Evolutionary conservation across 306 rosid species (phyloP), one percentile per base, ranked within the genome.

Genomic region (Prunus salicina): DNA sequence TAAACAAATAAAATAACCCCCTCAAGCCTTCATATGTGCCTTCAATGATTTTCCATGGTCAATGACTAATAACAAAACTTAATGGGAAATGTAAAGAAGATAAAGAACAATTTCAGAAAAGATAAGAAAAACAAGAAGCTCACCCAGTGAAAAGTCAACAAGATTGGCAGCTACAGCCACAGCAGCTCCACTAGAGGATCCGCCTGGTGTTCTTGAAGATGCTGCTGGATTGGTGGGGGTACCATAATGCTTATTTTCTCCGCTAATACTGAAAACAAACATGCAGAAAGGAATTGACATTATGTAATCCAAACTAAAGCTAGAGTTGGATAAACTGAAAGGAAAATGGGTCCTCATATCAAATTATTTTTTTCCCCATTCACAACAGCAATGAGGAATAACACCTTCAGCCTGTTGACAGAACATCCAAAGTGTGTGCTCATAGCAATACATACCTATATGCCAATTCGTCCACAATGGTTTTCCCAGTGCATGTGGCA

Each of bases 151-250:
- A 79, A 96, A 96, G 84, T 91, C 97, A 66, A 83, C 97, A 45
- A 96, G 86, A 83, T 86, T 79, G 51, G 97, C 94, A 52, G 98
- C 98, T 79, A 96, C 98, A 66, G 97, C 96, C 25, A 92, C 98
- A 10, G 99, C 96, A 78, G 97, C 93, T 70, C 98, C 99, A 78
- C 99, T 81, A 43, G 94, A 96, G 69, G 97, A 83, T 71, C 98
- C 99, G 67, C 99, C 99, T 1, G 99, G 94, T 67, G 87, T 71
- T 69, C 90, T 91, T 51, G 87, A 73, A 79, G 88, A 90, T 8
- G 70, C 88, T 45, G 89, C 83, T 25, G 99, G 99, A 80, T 96
- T 96, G 65, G 89, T 89, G 3, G 98, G 99, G n/a, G 96, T 85
- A 66, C 75, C 90, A 61, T 86, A 92, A 77, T 93, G 93, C 72